phyloP scores from a whole-genome alignment of 2,329 filamentous ascomycete genomes.

The Colletotrichum sp. region DNA sequence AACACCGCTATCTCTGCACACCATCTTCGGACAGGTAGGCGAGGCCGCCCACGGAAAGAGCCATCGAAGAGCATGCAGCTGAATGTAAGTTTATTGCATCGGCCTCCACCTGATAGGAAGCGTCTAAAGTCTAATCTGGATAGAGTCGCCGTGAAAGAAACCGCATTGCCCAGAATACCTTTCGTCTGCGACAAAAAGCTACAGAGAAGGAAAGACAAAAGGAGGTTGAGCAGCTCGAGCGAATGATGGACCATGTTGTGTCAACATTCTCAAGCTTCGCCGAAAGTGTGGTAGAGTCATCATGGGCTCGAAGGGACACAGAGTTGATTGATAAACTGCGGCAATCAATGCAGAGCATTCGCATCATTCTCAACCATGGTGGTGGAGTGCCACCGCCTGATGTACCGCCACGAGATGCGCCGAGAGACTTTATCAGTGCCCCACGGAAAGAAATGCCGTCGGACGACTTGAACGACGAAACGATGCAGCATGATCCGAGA shows the following conservation, averaged over 20 bases:
- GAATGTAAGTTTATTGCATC: neutral
- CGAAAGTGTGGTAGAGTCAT: neutral
- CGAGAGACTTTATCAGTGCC: neutral
- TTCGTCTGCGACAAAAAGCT: neutral
- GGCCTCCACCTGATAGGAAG: neutral
- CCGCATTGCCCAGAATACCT: neutral
- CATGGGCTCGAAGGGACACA: neutral
- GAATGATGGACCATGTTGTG: neutral
- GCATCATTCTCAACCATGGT: neutral
- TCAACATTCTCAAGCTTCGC: neutral
- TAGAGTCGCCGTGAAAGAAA: neutral
- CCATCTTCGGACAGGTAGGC: neutral
- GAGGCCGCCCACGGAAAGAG: neutral
- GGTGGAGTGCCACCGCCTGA: neutral
- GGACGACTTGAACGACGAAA: neutral
- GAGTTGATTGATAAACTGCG: neutral
- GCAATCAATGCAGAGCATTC: neutral
- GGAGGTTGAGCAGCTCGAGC: neutral
- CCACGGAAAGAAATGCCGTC: neutral
- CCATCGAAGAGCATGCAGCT: neutral
- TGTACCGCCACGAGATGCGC: neutral
- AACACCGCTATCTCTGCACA: neutral
- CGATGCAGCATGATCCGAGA: neutral
- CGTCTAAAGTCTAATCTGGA: rapidly evolving
- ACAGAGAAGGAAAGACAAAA: neutral